Base-by-base conservation (phyloP, 805 yeast genomes). In the Ogataea wickerhamii region DNA sequence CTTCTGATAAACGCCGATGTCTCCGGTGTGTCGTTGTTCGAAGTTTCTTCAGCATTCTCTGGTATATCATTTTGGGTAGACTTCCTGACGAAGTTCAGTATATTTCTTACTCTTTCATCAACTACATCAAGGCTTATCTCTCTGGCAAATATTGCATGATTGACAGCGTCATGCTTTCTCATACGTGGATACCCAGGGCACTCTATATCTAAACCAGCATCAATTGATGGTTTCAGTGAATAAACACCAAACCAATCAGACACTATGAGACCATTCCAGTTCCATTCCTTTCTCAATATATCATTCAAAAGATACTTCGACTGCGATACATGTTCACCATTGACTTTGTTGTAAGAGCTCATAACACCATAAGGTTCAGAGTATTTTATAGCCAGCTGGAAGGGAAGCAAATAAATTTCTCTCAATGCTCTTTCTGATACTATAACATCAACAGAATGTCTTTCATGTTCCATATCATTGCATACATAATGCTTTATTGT, bases 181-280 rank as follows among this genome's bases (percentile, higher is more conserved):
- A 65, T 70, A 29, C 70, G 53, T 5, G 78, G 61, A 14, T 78
- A 75, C 25, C 86, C 86, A 1, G 87, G 87, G 81, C 78, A 78
- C 56, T 80, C 85, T 48, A 80, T 61, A 53, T 78, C 81, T 37
- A 80, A 58, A 6, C 85, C 85, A 25, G 76, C 74, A 30, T 70
- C 68, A 34, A 79, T 53, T 14, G 80, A 53, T 28, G 66, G 70
- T 33, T 64, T 66, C 26, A 63, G 59, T 14, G 79, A 67, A 55
- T 73, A 77, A 10, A 70, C 69, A 25, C 86, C 86, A 55, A 53
- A 74, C 86, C 85, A 80, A 58, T 80, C 86, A 25, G 80, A 73
- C 79, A 80, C 76, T 28, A 70, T 55, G 25, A 71, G 55, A 33
- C 85, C 85, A 11, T 72, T 64, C 64, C 70, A 80, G 8, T 64